phyloP scores from a whole-genome alignment of 345 rosid genomes.

The Camelina sativa region DNA sequence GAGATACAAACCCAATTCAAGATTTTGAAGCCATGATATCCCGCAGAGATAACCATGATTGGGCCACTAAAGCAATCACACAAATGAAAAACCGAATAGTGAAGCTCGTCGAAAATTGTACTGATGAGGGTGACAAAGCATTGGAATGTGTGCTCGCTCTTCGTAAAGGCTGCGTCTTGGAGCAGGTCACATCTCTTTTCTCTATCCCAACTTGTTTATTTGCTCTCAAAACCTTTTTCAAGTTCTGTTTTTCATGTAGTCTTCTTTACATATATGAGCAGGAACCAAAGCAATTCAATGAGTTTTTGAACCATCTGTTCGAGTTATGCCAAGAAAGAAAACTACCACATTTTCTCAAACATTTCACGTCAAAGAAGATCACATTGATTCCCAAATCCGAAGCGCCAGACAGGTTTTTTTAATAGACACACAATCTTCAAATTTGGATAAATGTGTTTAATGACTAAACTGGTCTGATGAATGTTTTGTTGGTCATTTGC shows the following conservation, averaged over 20 bases:
- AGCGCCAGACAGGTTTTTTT: slow-evolving; percentile 75
- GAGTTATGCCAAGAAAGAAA: slow-evolving; percentile 50
- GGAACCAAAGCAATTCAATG: slow-evolving; percentile 88
- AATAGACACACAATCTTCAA: neutral
- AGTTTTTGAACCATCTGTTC: slow-evolving; percentile 53
- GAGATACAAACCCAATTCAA: slow-evolving; percentile 67
- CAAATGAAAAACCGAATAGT: slow-evolving; percentile 63
- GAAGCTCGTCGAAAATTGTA: slow-evolving; percentile 52
- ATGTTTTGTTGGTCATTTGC: slow-evolving; percentile 11
- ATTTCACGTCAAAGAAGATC: slow-evolving; percentile 56
- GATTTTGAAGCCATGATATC: slow-evolving; percentile 89
- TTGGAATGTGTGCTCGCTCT: slow-evolving; percentile 68
- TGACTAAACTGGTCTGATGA: neutral
- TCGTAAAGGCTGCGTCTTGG: slow-evolving; percentile 84
- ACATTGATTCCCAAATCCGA: slow-evolving; percentile 76
- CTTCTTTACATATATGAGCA: slow-evolving; percentile 40
- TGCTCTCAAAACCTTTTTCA: neutral
- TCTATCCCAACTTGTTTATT: slow-evolving; percentile 16
- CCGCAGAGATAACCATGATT: slow-evolving; percentile 73
- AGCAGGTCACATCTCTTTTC: slow-evolving; percentile 61
- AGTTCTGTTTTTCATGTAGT: neutral
- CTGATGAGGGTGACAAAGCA: slow-evolving; percentile 54
- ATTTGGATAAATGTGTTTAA: neutral
- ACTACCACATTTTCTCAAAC: slow-evolving; percentile 48
- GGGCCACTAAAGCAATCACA: slow-evolving; percentile 65